phyloP scores from a whole-genome alignment of 805 yeast species.

The Candida takata region DNA sequence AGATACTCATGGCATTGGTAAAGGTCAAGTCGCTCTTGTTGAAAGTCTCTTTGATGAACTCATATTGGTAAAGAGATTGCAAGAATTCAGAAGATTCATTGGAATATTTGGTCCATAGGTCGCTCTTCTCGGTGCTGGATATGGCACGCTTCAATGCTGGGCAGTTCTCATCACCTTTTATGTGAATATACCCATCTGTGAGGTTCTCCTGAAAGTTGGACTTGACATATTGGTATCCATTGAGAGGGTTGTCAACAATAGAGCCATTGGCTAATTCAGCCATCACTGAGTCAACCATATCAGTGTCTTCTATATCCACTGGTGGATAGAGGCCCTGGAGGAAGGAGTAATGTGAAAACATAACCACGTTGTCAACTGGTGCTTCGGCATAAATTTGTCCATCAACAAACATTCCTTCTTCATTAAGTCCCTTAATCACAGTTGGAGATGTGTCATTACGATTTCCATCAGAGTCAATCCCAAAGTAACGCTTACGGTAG shows the following conservation, averaged over 20 bases:
- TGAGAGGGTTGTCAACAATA: constrained; percentile 30
- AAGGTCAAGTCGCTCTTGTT: constrained; percentile 28
- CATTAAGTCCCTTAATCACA: constrained; percentile 26
- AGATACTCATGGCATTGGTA: constrained; percentile 33
- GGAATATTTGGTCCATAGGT: constrained; percentile 23
- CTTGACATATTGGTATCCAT: constrained; percentile 41
- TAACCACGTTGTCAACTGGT: constrained; percentile 29
- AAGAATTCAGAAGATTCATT: constrained; percentile 34
- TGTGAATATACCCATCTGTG: constrained; percentile 34
- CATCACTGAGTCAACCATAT: constrained; percentile 20
- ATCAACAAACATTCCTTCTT: constrained; percentile 29
- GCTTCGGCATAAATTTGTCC: constrained; percentile 33
- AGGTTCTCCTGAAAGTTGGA: constrained; percentile 29
- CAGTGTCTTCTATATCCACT: constrained; percentile 19
- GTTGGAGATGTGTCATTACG: constrained; percentile 22
- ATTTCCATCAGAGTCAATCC: constrained; percentile 23
- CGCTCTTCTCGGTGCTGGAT: constrained; percentile 23
- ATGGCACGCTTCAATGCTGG: constrained; percentile 32
- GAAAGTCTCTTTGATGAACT: constrained; percentile 22
- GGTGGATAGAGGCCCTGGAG: constrained; percentile 45
- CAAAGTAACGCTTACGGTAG: constrained; percentile 38
- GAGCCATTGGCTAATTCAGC: constrained; percentile 36
- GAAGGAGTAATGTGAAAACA: constrained; percentile 36
- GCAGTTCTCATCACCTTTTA: constrained; percentile 37
- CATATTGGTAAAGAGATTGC: constrained; percentile 25